Conservation (phyloP, 1,284 basidiomycete genomes). For the Paramarasmius palmivorus region DNA sequence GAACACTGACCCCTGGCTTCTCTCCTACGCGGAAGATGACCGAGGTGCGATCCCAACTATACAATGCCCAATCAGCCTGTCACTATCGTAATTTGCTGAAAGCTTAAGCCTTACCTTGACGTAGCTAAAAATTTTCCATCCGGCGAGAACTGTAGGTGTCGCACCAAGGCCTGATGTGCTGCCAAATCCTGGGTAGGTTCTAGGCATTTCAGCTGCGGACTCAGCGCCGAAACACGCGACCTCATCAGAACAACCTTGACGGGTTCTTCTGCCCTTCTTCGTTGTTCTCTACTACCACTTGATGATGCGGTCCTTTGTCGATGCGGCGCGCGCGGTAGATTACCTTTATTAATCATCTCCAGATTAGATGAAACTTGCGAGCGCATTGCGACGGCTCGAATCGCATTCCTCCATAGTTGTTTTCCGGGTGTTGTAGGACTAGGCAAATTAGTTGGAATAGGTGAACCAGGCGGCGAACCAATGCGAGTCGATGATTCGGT, state of each 20-base stretch:
- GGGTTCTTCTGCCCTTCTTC: slow-evolving; percentile 29
- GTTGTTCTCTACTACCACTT: slow-evolving; percentile 1
- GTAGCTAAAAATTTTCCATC: slow-evolving; percentile 71
- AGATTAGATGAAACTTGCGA: slow-evolving; percentile 25
- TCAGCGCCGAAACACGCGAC: slow-evolving; percentile 55
- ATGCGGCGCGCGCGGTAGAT: slow-evolving; percentile 20
- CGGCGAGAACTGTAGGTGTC: slow-evolving; percentile 72
- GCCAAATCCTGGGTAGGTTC: slow-evolving; percentile 60
- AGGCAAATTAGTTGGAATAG: neutral
- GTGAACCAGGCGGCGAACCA: neutral
- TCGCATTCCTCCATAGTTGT: slow-evolving; percentile 29
- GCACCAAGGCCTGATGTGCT: slow-evolving; percentile 64
- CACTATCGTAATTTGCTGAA: slow-evolving; percentile 7
- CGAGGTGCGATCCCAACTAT: slow-evolving; percentile 77
- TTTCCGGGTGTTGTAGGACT: slow-evolving; percentile 15
- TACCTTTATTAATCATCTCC: no score
- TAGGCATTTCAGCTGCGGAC: slow-evolving; percentile 58
- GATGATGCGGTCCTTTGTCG: slow-evolving; percentile 50
- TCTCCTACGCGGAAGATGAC: slow-evolving; percentile 70
- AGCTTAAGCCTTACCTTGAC: slow-evolving; percentile 48
- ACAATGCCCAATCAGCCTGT: slow-evolving; percentile 7
- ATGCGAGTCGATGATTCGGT: neutral
- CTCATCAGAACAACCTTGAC: slow-evolving; percentile 40
- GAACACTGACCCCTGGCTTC: neutral
- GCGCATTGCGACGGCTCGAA: slow-evolving; percentile 30